Percentiles rank a stretch among this genome's conserved stretches.
Conservation (phyloP, 2,329 filamentous ascomycete genomes). For the Lasiodiplodia sp. region DNA sequence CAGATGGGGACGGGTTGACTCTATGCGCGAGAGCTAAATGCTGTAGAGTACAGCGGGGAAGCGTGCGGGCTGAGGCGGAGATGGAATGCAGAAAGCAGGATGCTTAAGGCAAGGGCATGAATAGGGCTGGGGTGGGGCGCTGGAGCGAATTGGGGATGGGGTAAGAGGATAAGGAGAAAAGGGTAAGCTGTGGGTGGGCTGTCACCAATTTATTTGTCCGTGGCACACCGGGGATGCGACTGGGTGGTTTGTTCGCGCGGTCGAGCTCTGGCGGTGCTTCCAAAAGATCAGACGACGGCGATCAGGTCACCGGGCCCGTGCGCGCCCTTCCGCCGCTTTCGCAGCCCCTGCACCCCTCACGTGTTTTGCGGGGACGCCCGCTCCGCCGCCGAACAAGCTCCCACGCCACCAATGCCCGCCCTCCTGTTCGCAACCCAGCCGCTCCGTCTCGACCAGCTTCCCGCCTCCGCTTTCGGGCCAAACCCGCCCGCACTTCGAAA, state of each 20-base stretch:
- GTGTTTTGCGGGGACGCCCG: conserved; percentile 23
- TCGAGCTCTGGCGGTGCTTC: conserved; percentile 8
- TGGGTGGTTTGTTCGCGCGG: conserved; percentile 11
- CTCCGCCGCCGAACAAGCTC: not conserved
- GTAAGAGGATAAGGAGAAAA: not conserved
- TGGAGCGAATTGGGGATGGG: not conserved
- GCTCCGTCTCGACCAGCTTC: not conserved
- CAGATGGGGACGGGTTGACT: not conserved
- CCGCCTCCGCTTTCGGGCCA: conserved; percentile 14
- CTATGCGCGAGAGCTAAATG: not conserved
- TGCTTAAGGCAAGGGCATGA: conserved; percentile 4
- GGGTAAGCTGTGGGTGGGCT: conserved; percentile 1
- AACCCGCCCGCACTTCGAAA: not conserved
- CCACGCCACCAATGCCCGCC: conserved; percentile 17
- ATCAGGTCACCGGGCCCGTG: conserved; percentile 28
- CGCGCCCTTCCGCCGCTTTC: not conserved
- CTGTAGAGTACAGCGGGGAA: not conserved
- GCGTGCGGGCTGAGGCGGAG: not conserved
- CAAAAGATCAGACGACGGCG: conserved; percentile 28
- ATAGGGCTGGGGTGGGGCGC: conserved; percentile 10
- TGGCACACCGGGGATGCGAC: conserved; percentile 5
- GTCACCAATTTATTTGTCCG: conserved; percentile 30
- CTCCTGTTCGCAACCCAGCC: conserved; percentile 14
- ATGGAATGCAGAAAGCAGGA: not conserved
- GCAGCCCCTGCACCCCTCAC: conserved; percentile 16